Conservation (phyloP, 371 early-diverging fungal species). For the Nematocida ironsii region DNA sequence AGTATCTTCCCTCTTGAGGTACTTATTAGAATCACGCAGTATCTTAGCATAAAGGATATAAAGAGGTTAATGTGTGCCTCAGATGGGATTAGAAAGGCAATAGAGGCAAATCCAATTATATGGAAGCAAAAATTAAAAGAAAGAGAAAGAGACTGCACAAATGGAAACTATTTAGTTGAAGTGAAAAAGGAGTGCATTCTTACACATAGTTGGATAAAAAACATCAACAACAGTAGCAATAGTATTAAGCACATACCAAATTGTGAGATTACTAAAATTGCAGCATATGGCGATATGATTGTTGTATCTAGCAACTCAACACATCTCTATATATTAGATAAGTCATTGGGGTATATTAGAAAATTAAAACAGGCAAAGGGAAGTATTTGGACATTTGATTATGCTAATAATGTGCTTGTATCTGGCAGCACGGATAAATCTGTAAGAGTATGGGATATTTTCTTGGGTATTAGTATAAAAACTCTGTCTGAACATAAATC, state of each 20-base stretch:
- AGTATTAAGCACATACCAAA: neutral
- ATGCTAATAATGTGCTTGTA: slow-evolving; percentile 79
- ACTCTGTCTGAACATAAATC: slow-evolving; percentile 85
- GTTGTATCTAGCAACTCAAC: slow-evolving; percentile 65
- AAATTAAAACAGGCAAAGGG: slow-evolving; percentile 83
- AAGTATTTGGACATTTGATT: slow-evolving; percentile 93
- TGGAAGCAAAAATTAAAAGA: slow-evolving; percentile 52
- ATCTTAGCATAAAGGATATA: slow-evolving; percentile 49
- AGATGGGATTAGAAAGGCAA: slow-evolving; percentile 14
- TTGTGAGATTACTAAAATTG: slow-evolving; percentile 33
- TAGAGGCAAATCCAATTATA: slow-evolving; percentile 53
- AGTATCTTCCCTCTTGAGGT: slow-evolving; percentile 51
- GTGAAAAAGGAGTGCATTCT: slow-evolving; percentile 54
- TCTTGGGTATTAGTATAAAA: slow-evolving; percentile 78
- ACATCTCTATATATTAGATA: slow-evolving; percentile 61
- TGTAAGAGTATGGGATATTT: slow-evolving; percentile 88
- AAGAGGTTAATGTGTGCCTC: slow-evolving; percentile 59
- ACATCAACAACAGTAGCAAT: neutral
- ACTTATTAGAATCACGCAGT: slow-evolving; percentile 32
- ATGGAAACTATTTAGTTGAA: slow-evolving; percentile 46
- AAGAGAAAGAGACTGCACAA: slow-evolving; percentile 1
- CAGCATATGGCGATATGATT: slow-evolving; percentile 43
- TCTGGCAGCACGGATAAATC: slow-evolving; percentile 94
- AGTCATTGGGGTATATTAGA: slow-evolving; percentile 72
- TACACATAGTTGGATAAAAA: slow-evolving; percentile 40